Evolutionary conservation across 176 grass and related monocot genomes (phyloP).

Genomic region (Otatea glauca): DNA sequence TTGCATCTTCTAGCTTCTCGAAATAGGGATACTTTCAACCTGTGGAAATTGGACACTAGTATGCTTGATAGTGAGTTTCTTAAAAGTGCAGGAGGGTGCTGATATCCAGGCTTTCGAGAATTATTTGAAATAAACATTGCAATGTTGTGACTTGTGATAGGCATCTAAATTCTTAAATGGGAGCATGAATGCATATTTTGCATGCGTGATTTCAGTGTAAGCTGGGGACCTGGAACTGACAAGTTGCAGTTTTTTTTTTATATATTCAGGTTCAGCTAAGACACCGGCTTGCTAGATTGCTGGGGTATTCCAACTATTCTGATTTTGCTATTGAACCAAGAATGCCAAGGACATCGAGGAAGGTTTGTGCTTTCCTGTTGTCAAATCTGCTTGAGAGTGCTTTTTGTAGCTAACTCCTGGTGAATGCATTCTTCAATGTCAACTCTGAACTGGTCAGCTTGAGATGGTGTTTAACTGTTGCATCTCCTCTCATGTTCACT

Average conservation of each 20-base stretch:
- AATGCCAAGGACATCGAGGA: conserved; percentile 77
- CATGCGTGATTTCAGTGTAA: conserved; percentile 25
- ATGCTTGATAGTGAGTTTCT: conserved; percentile 1
- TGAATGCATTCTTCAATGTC: conserved; percentile 17
- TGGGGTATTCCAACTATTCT: conserved; percentile 85
- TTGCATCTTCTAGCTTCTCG: neutral
- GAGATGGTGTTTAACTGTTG: conserved; percentile 12
- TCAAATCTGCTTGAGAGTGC: conserved; percentile 16
- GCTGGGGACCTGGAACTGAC: conserved; percentile 34
- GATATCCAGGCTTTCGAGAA: neutral
- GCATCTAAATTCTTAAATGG: conserved; percentile 4
- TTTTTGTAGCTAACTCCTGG: conserved; percentile 31
- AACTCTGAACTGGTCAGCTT: conserved; percentile 16
- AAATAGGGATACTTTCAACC: neutral
- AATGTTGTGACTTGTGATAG: neutral
- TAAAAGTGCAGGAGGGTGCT: conserved; percentile 4
- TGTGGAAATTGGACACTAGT: conserved; percentile 10
- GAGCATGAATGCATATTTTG: conserved; percentile 18
- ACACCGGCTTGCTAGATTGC: conserved; percentile 69
- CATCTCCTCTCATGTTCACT: conserved; percentile 12
- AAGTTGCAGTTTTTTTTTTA: conserved; percentile 27
- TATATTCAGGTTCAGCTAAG: conserved; percentile 70
- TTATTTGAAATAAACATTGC: neutral
- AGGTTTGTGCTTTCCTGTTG: conserved; percentile 63
- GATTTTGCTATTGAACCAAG: conserved; percentile 81